Conservation (phyloP, 2,329 filamentous ascomycete species). For the Zelopaecilomyces penicillatus region DNA sequence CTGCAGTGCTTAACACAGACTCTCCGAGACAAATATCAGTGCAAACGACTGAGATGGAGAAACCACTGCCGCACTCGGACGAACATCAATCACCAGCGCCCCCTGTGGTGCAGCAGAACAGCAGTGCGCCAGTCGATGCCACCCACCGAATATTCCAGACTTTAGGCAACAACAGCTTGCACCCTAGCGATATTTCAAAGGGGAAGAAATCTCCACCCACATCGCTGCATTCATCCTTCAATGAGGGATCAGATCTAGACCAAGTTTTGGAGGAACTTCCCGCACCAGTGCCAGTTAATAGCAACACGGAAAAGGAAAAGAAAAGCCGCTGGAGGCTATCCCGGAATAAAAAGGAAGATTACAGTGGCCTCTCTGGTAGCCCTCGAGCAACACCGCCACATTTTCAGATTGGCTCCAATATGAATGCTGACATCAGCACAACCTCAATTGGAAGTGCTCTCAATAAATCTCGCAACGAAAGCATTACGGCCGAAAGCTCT, state of each 20-base stretch:
- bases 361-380: slow-evolving; percentile 30
- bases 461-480: slow-evolving; percentile 37
- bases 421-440: slow-evolving; percentile 56
- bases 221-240: slow-evolving; percentile 68
- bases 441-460: slow-evolving; percentile 58
- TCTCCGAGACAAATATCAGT: not conserved
- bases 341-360: slow-evolving; percentile 50
- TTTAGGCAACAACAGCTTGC: slow-evolving; percentile 31
- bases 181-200: slow-evolving; percentile 44
- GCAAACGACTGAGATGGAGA: slow-evolving; percentile 1
- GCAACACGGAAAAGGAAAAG: slow-evolving; percentile 50
- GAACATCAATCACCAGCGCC: slow-evolving; percentile 11
- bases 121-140: slow-evolving; percentile 33
- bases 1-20: slow-evolving; percentile 1
- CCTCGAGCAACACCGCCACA: slow-evolving; percentile 35
- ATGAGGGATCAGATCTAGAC: slow-evolving; percentile 76
- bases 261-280: slow-evolving; percentile 51
- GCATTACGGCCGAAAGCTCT: slow-evolving; percentile 42
- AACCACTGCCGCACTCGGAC: slow-evolving; percentile 10
- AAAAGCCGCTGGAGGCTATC: slow-evolving; percentile 67
- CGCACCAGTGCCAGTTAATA: slow-evolving; percentile 20
- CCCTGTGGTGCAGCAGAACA: slow-evolving; percentile 13
- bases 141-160: slow-evolving; percentile 40
- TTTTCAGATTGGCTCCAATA: slow-evolving; percentile 49
- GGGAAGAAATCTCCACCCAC: slow-evolving; percentile 65